Base-by-base conservation (phyloP, 2,329 filamentous ascomycete species). In the Akanthomyces uredinophilus region DNA sequence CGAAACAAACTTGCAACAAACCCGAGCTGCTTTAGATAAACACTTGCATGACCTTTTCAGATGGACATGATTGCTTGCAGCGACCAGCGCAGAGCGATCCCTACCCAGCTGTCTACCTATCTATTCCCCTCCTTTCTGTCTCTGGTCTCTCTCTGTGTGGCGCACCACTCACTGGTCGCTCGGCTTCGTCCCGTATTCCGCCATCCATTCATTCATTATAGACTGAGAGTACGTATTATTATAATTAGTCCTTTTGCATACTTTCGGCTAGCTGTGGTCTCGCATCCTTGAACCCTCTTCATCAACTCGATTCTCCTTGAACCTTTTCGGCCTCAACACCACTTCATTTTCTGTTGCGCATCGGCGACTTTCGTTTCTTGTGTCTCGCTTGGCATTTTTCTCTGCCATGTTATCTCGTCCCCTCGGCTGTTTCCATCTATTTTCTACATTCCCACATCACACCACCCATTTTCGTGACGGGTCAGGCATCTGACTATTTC, bases 191-290 rank as follows among this genome's bases (percentile, higher is more conserved):
- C 56, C 47, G 56, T 60, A 47, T 60, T 14, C 51, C 53, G 27
- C 14, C 41, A 46, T 35, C 18, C 32, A 37, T 58, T 7, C 32
- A 37, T 16, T 24, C 41, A 58, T 47, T 41, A 27, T 6, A 35
- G 43, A 6, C 20, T 24, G 27, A 35, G 29, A 57, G 55, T 58
- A 58, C 55, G 55, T 58, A 58, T 58, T 58, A 57, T 50, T 58
- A 35, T 35, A 6, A 7, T 22, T 46, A 58, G 55, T 49, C 55
- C 32, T 49, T 35, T 39, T 49, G 43, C 20, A 43, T 47, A 57
- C 24, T 57, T 49, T n/a, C 24, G 54, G 22, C 54, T 44, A 43
- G 22, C 54, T 44, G 20, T 57, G 29, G 39, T n/a, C 14, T 50
- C 44, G 44, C 44, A 20, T 41, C 35, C 44, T 58, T 58, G 55